Base-by-base conservation (phyloP, 495 filamentous ascomycete species). In the Xylaria acuta region DNA sequence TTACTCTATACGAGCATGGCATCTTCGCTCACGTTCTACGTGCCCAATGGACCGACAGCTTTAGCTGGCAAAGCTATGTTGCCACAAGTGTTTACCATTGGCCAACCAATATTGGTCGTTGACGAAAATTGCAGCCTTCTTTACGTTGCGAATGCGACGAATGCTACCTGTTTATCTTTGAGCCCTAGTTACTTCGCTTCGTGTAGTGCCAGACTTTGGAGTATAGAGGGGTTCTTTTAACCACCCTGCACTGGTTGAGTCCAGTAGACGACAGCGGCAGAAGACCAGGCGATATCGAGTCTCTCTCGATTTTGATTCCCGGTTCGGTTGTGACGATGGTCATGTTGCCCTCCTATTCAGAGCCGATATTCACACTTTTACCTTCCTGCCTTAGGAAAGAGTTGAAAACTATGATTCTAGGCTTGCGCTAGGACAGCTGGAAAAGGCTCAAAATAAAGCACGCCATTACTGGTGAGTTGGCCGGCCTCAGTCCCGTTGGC, bases 1-100 rank as follows among this genome's bases (percentile, higher is more conserved):
- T 43, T 32, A 47, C 38, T 27, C 62, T n/a, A 64, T 47, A 47
- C 41, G 63, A 65, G 38, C 25, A 30, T 45, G n/a, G 25, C 41
- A 22, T 65, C 8, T 36, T 65, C 43, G 25, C 27, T 38, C 34
- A 40, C 58, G 16, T 60, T 38, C 18, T n/a, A n/a, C 20, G 34
- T 22, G 32, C 20, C 53, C 34, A 25, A 32, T 18, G 53, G 27
- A 56, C 25, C 27, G 30, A 18, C 58, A 60, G 20, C 58, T 60
- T 38, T 9, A 22, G 5, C 18, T 60, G 34, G 58, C 34, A 60
- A 36, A 41, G 43, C 14, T 14, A 20, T 27, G 38, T 36, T 40
- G 45, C 14, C 60, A 43, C 60, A 5, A n/a, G 20, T 14, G 7
- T 12, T 22, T 38, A 22, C 20, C 9, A 32, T n/a, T 18, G n/a